Evolutionary conservation across 305 asterid species (phyloP).

Genomic region (Petunia hybrid): DNA sequence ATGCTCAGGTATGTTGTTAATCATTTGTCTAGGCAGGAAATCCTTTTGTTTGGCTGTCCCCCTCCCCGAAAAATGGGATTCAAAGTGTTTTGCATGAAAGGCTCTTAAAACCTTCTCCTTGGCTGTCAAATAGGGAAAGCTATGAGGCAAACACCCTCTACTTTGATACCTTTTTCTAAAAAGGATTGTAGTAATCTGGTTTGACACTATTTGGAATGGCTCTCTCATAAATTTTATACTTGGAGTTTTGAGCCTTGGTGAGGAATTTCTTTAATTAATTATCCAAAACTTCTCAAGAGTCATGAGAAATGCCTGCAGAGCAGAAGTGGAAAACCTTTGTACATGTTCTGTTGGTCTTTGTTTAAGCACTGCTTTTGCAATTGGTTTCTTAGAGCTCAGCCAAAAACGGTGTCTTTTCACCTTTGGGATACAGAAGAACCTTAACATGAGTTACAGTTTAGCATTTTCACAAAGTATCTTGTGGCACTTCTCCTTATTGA

Average conservation of each 20-base stretch:
- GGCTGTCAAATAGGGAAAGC: not conserved
- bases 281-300: not conserved
- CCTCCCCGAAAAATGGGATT: not conserved
- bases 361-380: not conserved
- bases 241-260: not conserved
- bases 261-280: not conserved
- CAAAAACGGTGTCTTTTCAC: not conserved
- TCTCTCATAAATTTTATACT: not conserved
- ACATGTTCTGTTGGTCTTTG: not conserved
- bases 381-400: not conserved
- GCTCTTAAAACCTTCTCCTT: not conserved
- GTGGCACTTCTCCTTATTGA: not conserved
- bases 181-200: no score
- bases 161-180: not conserved
- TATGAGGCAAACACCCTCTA: not conserved
- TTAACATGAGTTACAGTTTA: not conserved
- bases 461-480: not conserved
- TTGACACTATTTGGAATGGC: no score
- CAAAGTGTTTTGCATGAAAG: not conserved
- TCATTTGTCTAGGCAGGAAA: not conserved
- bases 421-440: not conserved
- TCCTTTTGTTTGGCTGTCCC: no score
- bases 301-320: not conserved
- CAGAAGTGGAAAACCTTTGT: not conserved
- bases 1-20: conserved; percentile 48